phyloP scores from a whole-genome alignment of 139 green algal species.

The Yamagishiella unicocca region DNA sequence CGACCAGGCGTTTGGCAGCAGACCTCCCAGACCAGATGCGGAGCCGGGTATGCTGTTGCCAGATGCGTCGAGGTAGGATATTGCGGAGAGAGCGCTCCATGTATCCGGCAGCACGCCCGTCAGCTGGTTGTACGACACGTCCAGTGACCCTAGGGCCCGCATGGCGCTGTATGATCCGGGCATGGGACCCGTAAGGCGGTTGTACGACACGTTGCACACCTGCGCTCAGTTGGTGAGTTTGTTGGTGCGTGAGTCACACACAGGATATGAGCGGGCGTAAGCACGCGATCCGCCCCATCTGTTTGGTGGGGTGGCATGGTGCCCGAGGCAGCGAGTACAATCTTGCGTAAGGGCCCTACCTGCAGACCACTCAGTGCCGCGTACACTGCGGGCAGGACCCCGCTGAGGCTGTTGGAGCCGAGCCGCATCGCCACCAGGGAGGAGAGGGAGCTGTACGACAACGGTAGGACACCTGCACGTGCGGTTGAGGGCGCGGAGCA shows the following conservation, averaged over 20 bases:
- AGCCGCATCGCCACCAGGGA: neutral
- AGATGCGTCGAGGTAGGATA: neutral
- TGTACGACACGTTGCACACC: constrained; percentile 16
- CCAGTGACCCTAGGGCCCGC: neutral
- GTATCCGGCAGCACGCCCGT: neutral
- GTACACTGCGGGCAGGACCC: neutral
- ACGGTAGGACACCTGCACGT: neutral
- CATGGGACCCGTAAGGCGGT: constrained; percentile 34
- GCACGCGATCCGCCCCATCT: neutral
- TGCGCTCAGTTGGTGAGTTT: no score
- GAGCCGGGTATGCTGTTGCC: neutral
- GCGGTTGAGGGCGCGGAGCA: no score
- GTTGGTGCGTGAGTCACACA: no score
- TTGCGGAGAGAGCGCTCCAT: neutral
- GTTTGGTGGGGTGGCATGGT: neutral
- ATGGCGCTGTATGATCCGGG: constrained; percentile 4
- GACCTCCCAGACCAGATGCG: neutral
- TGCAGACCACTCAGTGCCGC: neutral
- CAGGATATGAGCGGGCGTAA: no score
- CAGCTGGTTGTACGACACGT: neutral
- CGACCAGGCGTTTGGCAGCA: constrained; percentile 11
- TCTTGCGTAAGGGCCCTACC: no score
- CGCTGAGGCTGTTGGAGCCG: neutral
- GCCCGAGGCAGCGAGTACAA: neutral
- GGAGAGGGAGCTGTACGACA: neutral